These are phyloP conservation scores for Fusarium falciforme DNA, from an alignment of 2,329 filamentous ascomycete species.

Conservation along the genomic window DNA sequence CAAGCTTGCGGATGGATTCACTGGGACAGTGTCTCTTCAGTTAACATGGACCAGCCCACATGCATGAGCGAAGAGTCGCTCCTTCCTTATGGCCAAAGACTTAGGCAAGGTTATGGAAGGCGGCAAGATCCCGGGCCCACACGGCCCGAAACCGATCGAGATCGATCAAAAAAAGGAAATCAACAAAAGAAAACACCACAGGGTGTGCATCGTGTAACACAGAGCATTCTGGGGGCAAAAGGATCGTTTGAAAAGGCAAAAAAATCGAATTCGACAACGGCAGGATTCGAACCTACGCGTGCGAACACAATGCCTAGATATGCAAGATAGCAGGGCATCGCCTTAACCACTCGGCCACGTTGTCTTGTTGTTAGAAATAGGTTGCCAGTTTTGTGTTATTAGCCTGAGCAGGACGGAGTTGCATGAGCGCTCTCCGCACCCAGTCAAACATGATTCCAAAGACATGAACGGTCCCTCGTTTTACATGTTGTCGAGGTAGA, in stretches of 20 bases:
- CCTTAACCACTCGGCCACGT: conserved; percentile 8
- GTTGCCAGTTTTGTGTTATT: not conserved
- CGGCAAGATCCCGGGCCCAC: not conserved
- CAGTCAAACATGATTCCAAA: not conserved
- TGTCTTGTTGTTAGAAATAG: not conserved
- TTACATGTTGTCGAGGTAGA: not conserved
- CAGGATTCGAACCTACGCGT: not conserved
- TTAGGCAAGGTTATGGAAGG: not conserved
- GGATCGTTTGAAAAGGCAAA: not conserved
- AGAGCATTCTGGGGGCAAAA: not conserved
- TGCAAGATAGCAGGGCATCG: conserved; percentile 1
- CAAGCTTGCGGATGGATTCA: not conserved
- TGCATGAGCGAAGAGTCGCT: not conserved
- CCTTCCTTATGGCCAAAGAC: not conserved
- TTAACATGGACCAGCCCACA: not conserved
- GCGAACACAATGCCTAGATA: not conserved
- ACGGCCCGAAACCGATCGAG: not conserved
- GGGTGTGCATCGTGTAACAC: not conserved
- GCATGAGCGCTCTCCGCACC: not conserved
- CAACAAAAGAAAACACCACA: not conserved
- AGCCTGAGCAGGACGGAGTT: accelerated
- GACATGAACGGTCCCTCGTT: not conserved
- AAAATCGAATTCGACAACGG: not conserved
- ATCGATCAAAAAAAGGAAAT: not conserved
- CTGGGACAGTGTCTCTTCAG: not conserved